Conservation (phyloP, 106 monocot species). For the Xerophyta viscosa region DNA sequence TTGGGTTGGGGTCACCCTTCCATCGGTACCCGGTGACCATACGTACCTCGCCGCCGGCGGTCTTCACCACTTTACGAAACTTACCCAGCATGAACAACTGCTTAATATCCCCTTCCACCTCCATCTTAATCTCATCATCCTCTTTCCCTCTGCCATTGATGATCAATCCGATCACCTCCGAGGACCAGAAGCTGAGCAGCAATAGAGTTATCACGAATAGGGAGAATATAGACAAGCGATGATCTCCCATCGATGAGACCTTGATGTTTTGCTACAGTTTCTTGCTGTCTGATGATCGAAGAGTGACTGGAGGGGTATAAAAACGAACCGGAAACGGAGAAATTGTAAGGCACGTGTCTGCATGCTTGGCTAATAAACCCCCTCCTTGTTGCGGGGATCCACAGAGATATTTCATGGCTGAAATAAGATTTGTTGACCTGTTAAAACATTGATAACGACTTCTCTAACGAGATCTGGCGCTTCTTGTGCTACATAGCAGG, state of each 20-base stretch:
- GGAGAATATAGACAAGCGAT: background rate
- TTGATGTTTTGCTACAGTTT: background rate
- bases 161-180: background rate
- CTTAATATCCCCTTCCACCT: background rate
- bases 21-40: conserved; percentile 17
- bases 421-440: too few relatives aligned
- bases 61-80: conserved; percentile 22
- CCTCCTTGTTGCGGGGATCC: too few relatives aligned
- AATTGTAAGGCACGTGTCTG: conserved; percentile 1
- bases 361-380: conserved; percentile 2
- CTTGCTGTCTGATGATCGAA: too few relatives aligned
- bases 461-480: too few relatives aligned
- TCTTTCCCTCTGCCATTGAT: background rate
- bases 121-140: background rate
- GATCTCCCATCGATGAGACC: background rate
- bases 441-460: too few relatives aligned
- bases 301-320: too few relatives aligned
- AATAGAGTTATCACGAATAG: background rate
- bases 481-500: too few relatives aligned
- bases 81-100: conserved; percentile 30
- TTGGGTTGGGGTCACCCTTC: conserved; percentile 13
- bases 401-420: too few relatives aligned
- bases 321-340: too few relatives aligned
- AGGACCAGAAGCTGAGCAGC: background rate
- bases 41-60: conserved; percentile 23